Conservation (phyloP, 1,284 basidiomycete species). For the Trichosporon coremiiforme region DNA sequence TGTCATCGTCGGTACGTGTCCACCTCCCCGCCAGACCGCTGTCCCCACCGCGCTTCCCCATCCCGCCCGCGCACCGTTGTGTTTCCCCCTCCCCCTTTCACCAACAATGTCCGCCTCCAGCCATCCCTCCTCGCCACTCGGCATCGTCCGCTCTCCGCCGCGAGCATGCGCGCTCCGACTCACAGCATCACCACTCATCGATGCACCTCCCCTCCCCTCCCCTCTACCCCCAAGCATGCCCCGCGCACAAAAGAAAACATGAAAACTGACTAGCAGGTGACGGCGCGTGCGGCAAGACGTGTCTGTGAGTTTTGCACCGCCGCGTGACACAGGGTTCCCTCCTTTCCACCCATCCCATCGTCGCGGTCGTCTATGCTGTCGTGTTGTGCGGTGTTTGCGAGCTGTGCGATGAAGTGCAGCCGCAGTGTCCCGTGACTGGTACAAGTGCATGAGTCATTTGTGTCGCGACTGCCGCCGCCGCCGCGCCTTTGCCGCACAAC, state of each 20-base stretch:
- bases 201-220: background rate
- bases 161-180: background rate
- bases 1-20: constrained; percentile 57
- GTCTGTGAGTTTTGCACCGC: constrained; percentile 53
- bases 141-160: constrained; percentile 6
- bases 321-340: constrained; percentile 22
- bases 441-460: background rate
- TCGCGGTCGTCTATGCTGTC: background rate
- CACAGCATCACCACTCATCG: background rate
- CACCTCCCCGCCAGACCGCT: background rate
- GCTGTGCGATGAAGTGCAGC: background rate
- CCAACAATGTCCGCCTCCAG: background rate
- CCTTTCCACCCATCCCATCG: constrained; percentile 15
- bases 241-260: constrained; percentile 6
- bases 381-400: background rate
- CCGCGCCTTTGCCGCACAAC: background rate
- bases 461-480: background rate
- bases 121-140: constrained; percentile 13
- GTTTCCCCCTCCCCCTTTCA: background rate
- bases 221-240: background rate
- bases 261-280: constrained; percentile 48
- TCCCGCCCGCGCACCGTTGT: constrained; percentile 7
- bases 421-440: background rate
- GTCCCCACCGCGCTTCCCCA: constrained; percentile 10
- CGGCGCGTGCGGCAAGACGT: constrained; percentile 63